Percentiles rank a stretch among this genome's conserved stretches.
Conservation (phyloP, 805 yeast genomes). For the Tetrapisispora nanseiensis region DNA sequence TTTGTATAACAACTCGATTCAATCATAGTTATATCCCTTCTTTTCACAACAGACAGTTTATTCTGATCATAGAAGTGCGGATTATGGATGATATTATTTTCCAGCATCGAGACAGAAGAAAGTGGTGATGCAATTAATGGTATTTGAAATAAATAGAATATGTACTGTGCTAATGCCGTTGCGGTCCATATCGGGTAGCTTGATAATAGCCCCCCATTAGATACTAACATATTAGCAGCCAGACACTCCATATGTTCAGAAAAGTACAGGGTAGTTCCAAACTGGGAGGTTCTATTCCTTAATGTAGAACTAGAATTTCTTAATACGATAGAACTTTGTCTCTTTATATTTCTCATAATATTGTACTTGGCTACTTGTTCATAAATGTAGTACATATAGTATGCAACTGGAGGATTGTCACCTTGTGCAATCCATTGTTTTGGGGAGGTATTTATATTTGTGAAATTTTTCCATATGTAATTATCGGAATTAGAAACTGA, state of each 20-base stretch:
- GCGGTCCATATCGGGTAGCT: conserved; percentile 24
- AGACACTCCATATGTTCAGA: conserved; percentile 24
- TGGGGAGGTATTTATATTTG: conserved; percentile 13
- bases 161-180: conserved; percentile 14
- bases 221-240: conserved; percentile 21
- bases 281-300: conserved; percentile 23
- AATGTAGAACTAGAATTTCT: conserved; percentile 15
- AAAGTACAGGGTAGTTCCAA: conserved; percentile 14
- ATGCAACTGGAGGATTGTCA: conserved; percentile 33
- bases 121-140: conserved; percentile 24
- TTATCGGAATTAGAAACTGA: conserved; percentile 18
- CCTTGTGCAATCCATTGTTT: conserved; percentile 24
- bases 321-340: conserved; percentile 15
- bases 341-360: conserved; percentile 7
- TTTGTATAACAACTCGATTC: conserved; percentile 15
- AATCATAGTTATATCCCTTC: conserved; percentile 18
- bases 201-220: conserved; percentile 24
- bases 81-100: neutral
- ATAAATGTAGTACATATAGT: conserved; percentile 31
- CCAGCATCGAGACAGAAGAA: conserved; percentile 19
- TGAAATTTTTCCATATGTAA: conserved; percentile 22
- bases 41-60: neutral
- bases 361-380: conserved; percentile 16
- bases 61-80: neutral
- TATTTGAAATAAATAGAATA: conserved; percentile 24